Conservation (phyloP, 768 basidiomycete genomes). For the Tulasnella sp. region DNA sequence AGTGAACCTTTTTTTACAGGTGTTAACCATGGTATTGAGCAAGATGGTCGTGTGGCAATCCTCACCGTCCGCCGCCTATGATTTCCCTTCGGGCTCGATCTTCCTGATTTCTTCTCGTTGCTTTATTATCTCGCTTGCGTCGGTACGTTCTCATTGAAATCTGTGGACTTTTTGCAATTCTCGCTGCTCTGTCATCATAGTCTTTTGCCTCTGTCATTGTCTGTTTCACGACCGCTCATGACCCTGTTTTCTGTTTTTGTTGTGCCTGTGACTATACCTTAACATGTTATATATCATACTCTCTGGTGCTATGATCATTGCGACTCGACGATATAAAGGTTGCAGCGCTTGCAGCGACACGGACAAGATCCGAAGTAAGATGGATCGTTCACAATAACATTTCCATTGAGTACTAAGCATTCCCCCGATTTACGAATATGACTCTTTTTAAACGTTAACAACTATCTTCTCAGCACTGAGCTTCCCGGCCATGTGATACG, state of each 20-base stretch:
- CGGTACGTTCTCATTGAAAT: neutral
- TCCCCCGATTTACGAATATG: neutral
- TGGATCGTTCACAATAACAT: too few species aligned
- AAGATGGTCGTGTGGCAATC: slow-evolving; percentile 75
- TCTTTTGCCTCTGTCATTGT: neutral
- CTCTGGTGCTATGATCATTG: too few species aligned
- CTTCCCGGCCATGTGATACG: slow-evolving; percentile 23
- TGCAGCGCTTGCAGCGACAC: too few species aligned
- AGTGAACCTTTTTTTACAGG: slow-evolving; percentile 37
- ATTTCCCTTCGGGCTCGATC: neutral
- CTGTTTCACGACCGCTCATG: neutral
- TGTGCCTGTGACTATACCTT: neutral
- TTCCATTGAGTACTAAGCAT: neutral
- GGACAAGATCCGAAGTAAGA: too few species aligned
- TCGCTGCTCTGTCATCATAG: neutral
- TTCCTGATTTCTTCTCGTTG: neutral
- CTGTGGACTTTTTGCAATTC: neutral
- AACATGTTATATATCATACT: neutral
- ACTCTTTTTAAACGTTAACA: neutral
- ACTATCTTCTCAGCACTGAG: slow-evolving; percentile 24
- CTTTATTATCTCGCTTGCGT: neutral
- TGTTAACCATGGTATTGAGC: slow-evolving; percentile 70
- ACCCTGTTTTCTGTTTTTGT: neutral
- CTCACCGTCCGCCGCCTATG: slow-evolving; percentile 44
- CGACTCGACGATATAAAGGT: too few species aligned